Conservation (phyloP, 2,329 filamentous ascomycete genomes). For the Hypoxylon sp. region DNA sequence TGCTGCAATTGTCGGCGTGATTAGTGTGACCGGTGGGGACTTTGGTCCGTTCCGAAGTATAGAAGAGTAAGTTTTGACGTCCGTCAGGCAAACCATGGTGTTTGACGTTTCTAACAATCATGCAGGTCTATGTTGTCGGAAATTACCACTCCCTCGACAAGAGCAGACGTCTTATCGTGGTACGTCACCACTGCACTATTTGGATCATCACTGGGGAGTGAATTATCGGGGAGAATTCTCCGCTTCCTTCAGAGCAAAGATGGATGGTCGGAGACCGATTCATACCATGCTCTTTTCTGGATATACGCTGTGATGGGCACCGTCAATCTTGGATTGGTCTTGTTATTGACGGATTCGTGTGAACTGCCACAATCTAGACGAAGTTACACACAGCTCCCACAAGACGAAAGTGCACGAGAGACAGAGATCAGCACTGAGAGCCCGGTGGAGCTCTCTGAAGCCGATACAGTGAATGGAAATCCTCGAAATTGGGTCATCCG, state of each 20-base stretch:
- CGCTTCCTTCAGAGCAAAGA: slow-evolving; percentile 61
- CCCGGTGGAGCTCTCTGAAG: slow-evolving; percentile 14
- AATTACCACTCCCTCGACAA: slow-evolving; percentile 67
- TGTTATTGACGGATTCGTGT: slow-evolving; percentile 65
- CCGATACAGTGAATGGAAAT: slow-evolving; percentile 29
- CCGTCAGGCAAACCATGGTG: not conserved
- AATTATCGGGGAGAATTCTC: slow-evolving; percentile 66
- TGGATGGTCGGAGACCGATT: slow-evolving; percentile 65
- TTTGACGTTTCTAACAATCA: slow-evolving; percentile 21
- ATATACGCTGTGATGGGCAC: slow-evolving; percentile 70
- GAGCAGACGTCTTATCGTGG: slow-evolving; percentile 77
- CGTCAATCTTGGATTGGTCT: slow-evolving; percentile 63
- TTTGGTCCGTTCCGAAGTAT: slow-evolving; percentile 78
- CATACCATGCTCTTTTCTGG: slow-evolving; percentile 72
- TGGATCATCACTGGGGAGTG: slow-evolving; percentile 69
- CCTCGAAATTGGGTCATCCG: slow-evolving; percentile 38
- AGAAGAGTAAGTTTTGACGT: slow-evolving; percentile 64
- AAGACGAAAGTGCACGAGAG: slow-evolving; percentile 37
- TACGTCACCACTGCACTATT: slow-evolving; percentile 72
- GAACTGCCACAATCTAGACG: slow-evolving; percentile 60
- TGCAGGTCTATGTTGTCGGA: slow-evolving; percentile 69
- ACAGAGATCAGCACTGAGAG: slow-evolving; percentile 1
- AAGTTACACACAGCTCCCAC: slow-evolving; percentile 44
- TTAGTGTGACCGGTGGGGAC: slow-evolving; percentile 74
- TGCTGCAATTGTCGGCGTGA: slow-evolving; percentile 73